Percentiles rank a stretch among this genome's conserved stretches.
These are phyloP conservation scores for Yarrowia deformans DNA, from an alignment of 805 yeast genomes.

Conservation along the genomic window DNA sequence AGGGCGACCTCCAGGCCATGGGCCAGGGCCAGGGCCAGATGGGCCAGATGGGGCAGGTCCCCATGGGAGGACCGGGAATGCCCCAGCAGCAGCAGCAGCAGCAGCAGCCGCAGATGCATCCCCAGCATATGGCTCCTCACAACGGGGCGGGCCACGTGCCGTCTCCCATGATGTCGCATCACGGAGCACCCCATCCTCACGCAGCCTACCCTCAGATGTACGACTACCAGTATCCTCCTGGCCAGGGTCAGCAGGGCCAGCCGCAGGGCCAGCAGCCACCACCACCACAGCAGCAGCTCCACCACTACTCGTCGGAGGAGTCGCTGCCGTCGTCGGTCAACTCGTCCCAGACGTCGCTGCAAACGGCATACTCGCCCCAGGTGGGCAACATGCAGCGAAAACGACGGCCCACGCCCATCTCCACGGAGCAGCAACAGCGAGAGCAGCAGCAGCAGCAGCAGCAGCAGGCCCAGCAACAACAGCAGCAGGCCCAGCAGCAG, in stretches of 20 bases:
- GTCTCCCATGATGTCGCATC: conserved; percentile 34
- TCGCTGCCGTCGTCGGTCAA: conserved; percentile 37
- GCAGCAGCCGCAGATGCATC: conserved; percentile 17
- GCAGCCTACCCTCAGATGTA: conserved; percentile 36
- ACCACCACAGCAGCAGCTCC: conserved; percentile 38
- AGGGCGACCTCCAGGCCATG: conserved; percentile 36
- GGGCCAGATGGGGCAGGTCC: background rate
- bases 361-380: conserved; percentile 35
- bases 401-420: conserved; percentile 41
- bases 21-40: conserved; percentile 10
- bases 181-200: conserved; percentile 19
- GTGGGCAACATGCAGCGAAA: conserved; percentile 38
- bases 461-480: conserved; percentile 34
- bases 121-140: conserved; percentile 10
- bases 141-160: conserved; percentile 11
- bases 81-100: conserved; percentile 2
- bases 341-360: conserved; percentile 36
- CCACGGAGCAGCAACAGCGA: conserved; percentile 31
- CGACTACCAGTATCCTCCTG: conserved; percentile 36
- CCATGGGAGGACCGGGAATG: too few species aligned
- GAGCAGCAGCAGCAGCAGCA: conserved; percentile 40
- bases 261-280: conserved; percentile 10
- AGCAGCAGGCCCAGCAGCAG: conserved; percentile 27
- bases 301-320: conserved; percentile 30
- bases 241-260: conserved; percentile 25